Percentiles rank a stretch among this genome's conserved stretches.
Conservation (phyloP, 768 basidiomycete genomes). For the Psilocybe subaeruginosa region DNA sequence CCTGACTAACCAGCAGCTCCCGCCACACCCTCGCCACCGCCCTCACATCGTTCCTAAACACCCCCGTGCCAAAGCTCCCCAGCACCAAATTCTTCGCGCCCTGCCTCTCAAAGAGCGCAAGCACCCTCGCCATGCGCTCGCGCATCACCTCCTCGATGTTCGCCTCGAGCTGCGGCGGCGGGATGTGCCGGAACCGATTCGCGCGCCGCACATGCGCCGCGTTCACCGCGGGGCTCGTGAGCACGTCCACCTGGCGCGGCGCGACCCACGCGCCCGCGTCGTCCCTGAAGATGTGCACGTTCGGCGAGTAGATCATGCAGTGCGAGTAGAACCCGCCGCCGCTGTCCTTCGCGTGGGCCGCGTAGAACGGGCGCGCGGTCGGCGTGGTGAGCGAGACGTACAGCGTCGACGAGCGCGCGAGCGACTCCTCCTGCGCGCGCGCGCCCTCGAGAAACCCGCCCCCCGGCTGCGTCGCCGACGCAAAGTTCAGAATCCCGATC, state of each 20-base stretch:
- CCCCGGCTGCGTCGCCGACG: constrained; percentile 68
- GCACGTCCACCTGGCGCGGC: constrained; percentile 63
- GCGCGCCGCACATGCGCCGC: constrained; percentile 42
- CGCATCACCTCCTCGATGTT: constrained; percentile 49
- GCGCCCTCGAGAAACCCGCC: constrained; percentile 71
- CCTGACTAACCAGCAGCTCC: background rate
- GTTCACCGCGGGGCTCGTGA: constrained; percentile 74
- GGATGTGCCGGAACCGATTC: constrained; percentile 9
- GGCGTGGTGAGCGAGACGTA: constrained; percentile 60
- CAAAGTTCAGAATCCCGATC: constrained; percentile 74
- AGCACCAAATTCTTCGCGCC: constrained; percentile 62
- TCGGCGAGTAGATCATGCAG: constrained; percentile 72
- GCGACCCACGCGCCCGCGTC: constrained; percentile 56
- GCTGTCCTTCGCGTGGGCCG: constrained; percentile 47
- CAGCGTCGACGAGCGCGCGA: constrained; percentile 73
- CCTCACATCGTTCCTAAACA: constrained; percentile 62
- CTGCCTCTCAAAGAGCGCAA: constrained; percentile 63
- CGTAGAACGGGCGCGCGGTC: constrained; percentile 59
- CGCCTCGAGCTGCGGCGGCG: constrained; percentile 19
- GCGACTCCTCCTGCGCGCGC: constrained; percentile 68
- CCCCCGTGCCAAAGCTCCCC: constrained; percentile 80
- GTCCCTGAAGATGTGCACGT: constrained; percentile 59
- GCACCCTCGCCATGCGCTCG: constrained; percentile 70
- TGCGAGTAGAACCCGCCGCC: constrained; percentile 66
- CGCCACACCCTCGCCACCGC: constrained; percentile 64